Base-by-base conservation (phyloP, 2,329 filamentous ascomycete genomes). In the Colletotrichum echinochloae region DNA sequence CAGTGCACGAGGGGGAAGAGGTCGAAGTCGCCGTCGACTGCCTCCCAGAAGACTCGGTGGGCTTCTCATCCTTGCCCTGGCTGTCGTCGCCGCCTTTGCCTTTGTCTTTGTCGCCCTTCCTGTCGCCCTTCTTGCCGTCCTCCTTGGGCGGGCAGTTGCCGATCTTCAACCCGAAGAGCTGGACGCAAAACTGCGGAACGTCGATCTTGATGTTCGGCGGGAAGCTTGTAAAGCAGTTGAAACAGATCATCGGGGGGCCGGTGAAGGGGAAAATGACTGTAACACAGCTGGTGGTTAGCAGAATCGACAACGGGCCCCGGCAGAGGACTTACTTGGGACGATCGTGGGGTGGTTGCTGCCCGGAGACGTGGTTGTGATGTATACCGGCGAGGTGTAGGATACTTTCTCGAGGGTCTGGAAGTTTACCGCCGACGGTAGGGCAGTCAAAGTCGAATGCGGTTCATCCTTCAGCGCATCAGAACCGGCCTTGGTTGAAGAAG, bases 341-440 rank as follows among this genome's bases (percentile, higher is more conserved):
- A 68, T 65, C 3, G 65, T 68, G 2, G 65, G 35, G 20, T 46
- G 41, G 16, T 54, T 39, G 5, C 60, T 39, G 2, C 65, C 65
- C 9, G 59, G 51, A 5, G 52, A 68, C 8, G 65, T 68, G 26
- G 65, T 68, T 12, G 52, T 68, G 28, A 68, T 65, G 14, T 65
- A 65, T 33, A 28, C 46, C 1, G 65, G 65, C 0, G 65, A 65
- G 6, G 52, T 59, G 14, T 65, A 26, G n/a, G 65, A n/a, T 4
- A 48, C 39, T 6, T 1, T n/a, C 1, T 39, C 26, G 1, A 64
- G 51, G 8, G 28, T 64, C 6, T 18, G 20, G 16, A 64, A 57
- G 12, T 5, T 55, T 18, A 16, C 52, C n/a, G n/a, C 52, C 7
- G n/a, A 9, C n/a, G 52, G 52, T 14, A 55, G 52, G n/a, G 14